These are phyloP conservation scores for Rhododendron ovatum DNA, from an alignment of 148 eudicot genomes.

Conservation along the genomic window DNA sequence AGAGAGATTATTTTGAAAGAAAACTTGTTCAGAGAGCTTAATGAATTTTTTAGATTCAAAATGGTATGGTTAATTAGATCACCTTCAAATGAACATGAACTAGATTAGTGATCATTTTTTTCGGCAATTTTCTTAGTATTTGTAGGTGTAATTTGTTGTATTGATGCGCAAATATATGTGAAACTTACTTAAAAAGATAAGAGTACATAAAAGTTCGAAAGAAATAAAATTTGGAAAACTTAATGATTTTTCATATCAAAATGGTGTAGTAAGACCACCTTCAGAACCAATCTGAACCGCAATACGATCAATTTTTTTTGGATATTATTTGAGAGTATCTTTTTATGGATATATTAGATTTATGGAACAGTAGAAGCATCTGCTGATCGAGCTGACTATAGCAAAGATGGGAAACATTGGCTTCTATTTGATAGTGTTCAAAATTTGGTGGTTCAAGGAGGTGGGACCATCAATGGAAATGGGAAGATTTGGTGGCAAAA, in stretches of 20 bases:
- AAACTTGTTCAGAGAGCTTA: neutral
- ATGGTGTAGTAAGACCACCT: too few species aligned
- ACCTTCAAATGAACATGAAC: neutral
- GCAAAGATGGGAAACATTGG: constrained; percentile 46
- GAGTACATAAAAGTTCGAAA: neutral
- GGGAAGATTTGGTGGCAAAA: constrained; percentile 80
- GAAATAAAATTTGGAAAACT: too few species aligned
- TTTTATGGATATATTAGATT: constrained; percentile 29
- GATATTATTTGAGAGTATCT: neutral
- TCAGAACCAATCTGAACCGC: neutral
- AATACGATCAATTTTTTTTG: neutral
- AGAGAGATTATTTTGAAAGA: too few species aligned
- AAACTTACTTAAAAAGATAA: neutral
- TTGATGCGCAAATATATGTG: neutral
- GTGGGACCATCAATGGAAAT: constrained; percentile 65
- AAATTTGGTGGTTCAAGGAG: constrained; percentile 45
- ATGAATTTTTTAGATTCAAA: too few species aligned
- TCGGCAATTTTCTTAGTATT: too few species aligned
- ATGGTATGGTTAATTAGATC: neutral
- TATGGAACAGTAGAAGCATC: constrained; percentile 58
- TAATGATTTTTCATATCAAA: neutral
- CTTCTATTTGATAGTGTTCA: constrained; percentile 33
- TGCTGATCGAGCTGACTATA: constrained; percentile 36
- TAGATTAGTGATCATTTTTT: too few species aligned
- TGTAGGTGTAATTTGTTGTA: neutral